These are phyloP conservation scores for Aspergillus diversus DNA, from an alignment of 495 filamentous ascomycete genomes.

Conservation along the genomic window DNA sequence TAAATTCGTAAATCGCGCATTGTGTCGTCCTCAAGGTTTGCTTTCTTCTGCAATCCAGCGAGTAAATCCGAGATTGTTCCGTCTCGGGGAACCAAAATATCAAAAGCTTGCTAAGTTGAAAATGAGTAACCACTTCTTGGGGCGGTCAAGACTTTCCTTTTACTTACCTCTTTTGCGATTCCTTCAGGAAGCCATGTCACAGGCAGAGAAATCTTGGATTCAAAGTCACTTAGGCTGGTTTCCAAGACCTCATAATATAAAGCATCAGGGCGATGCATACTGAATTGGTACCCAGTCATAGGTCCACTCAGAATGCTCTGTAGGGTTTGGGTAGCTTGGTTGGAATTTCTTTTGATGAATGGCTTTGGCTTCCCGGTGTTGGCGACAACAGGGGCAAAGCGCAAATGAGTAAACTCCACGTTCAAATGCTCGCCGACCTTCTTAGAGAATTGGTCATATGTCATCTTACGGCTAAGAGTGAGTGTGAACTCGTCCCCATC, in stretches of 20 bases:
- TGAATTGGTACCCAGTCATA: conserved; percentile 63
- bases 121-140: not conserved
- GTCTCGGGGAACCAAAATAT: conserved; percentile 82
- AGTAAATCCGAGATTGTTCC: conserved; percentile 78
- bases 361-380: conserved; percentile 72
- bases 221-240: conserved; percentile 88
- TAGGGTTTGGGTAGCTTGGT: conserved; percentile 65
- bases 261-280: conserved; percentile 71
- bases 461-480: conserved; percentile 81
- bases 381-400: conserved; percentile 82
- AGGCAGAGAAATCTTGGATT: conserved; percentile 84
- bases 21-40: conserved; percentile 72
- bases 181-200: conserved; percentile 87
- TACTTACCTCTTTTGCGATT: conserved; percentile 80
- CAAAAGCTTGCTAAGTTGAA: conserved; percentile 62
- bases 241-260: conserved; percentile 93
- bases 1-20: conserved; percentile 73
- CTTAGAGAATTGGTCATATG: conserved; percentile 85
- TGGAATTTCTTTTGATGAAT: conserved; percentile 71
- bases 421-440: conserved; percentile 80
- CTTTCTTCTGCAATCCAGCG: conserved; percentile 73
- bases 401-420: conserved; percentile 83
- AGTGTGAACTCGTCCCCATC: conserved; percentile 67
- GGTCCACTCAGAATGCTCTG: conserved; percentile 70
- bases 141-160: not conserved